These are phyloP conservation scores for Xylaria bambusicola DNA, from an alignment of 495 filamentous ascomycete genomes.

Conservation along the genomic window DNA sequence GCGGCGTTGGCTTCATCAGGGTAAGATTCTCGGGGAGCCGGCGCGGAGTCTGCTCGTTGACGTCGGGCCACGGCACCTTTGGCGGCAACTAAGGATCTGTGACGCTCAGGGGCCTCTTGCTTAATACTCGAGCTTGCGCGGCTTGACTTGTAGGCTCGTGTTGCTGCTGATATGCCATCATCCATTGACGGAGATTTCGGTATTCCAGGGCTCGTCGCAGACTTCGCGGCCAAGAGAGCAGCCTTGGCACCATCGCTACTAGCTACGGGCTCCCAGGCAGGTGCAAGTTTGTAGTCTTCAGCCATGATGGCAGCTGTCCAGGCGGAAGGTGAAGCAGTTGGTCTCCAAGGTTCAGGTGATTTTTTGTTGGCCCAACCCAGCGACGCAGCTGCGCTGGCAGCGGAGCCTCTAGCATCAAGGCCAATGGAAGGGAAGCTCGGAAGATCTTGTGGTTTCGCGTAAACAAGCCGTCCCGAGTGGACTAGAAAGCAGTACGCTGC, in stretches of 20 bases:
- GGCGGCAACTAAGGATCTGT: conserved; percentile 69
- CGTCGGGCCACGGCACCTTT: conserved; percentile 70
- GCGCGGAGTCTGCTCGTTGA: conserved; percentile 67
- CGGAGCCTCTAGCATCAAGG: conserved; percentile 61
- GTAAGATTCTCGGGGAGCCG: conserved; percentile 49
- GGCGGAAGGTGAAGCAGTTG: conserved; percentile 57
- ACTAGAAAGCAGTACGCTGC: conserved; percentile 28
- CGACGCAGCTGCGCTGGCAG: conserved; percentile 71
- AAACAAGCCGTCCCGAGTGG: conserved; percentile 60
- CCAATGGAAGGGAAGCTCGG: conserved; percentile 68
- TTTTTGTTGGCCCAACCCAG: conserved; percentile 72
- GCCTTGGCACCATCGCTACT: conserved; percentile 70
- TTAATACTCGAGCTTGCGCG: conserved; percentile 16
- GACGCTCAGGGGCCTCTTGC: conserved; percentile 34
- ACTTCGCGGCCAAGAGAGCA: conserved; percentile 66
- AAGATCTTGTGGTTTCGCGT: conserved; percentile 67
- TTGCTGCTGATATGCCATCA: conserved; percentile 61
- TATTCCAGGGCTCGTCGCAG: conserved; percentile 56
- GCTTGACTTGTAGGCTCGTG: conserved; percentile 50
- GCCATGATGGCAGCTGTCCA: conserved; percentile 68
- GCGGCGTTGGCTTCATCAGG: conserved; percentile 62
- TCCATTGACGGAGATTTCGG: conserved; percentile 35
- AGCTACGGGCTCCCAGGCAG: conserved; percentile 53
- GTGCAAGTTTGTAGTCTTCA: conserved; percentile 64
- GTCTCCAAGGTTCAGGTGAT: conserved; percentile 61